Evolutionary conservation across 2,329 filamentous ascomycete species (phyloP), one percentile per base, ranked within the genome.

Genomic region (Monilinia aucupariae): DNA sequence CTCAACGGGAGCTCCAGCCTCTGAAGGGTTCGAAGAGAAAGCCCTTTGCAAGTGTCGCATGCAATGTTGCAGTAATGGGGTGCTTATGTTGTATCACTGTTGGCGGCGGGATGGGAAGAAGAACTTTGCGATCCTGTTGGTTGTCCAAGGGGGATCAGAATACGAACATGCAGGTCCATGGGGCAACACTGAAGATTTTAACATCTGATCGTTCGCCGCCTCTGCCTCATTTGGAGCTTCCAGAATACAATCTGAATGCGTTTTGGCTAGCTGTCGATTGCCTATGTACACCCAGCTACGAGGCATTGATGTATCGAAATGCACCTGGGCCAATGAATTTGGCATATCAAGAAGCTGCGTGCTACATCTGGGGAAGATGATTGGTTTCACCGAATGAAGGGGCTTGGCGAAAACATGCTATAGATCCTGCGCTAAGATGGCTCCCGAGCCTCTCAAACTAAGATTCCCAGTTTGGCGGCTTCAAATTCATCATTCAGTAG

Each of bases 371-470:
- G 41, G n/a, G 41, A 37, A 47, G 54, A 25, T 58, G 41, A 58
- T 58, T 58, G 54, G 54, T 17, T 58, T 58, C n/a, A 25, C 34
- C 41, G 27, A 58, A 58, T 58, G 30, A 58, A 25, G 27, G 27
- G 41, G 4, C 53, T 56, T 45, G 53, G 53, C 53, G 39, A 15
- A 22, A 45, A 47, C 20, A 56, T 47, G 22, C 30, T 25, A 47
- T 22, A 4, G 17, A 45, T 55, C 39, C 25, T 58, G 30, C 41
- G 4, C 54, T 58, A 37, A 37, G 34, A n/a, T n/a, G 41, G 20
- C 27, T 45, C 20, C 9, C 41, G 41, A 20, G 27, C 22, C 22
- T 37, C 30, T 47, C 25, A 20, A 17, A 20, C 54, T 22, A 51
- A 51, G 17, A 10, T 34, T 47, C 30, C 41, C 30, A 20, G 30